A percentile compares a stretch with the other conserved stretches of the same genome.
These are phyloP conservation scores for Malus hybrid DNA, from an alignment of 331 rosid genomes.

Conservation along the genomic window DNA sequence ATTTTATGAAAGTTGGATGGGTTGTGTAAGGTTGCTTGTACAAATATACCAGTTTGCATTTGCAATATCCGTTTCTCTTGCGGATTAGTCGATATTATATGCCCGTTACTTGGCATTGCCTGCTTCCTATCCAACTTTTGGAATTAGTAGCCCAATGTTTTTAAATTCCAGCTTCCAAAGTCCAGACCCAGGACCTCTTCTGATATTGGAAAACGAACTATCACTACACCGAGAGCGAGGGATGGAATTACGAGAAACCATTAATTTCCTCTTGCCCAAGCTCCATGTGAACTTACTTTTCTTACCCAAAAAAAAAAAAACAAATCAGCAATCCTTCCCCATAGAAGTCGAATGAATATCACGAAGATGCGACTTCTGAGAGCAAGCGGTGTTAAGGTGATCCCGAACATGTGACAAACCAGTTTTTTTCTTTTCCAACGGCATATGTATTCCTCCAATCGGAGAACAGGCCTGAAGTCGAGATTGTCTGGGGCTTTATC, in stretches of 20 bases:
- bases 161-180: too few species aligned
- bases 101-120: too few species aligned
- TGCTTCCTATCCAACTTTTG: too few species aligned
- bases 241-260: too few species aligned
- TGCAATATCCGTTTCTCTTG: background rate
- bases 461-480: conserved; percentile 81
- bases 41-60: background rate
- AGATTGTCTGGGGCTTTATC: conserved; percentile 87
- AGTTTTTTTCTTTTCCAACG: conserved; percentile 68
- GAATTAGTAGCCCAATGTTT: too few species aligned
- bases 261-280: too few species aligned
- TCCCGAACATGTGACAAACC: conserved; percentile 83
- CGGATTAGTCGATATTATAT: background rate
- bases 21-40: background rate
- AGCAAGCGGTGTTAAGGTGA: conserved; percentile 71
- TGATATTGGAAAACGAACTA: too few species aligned
- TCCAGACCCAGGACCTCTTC: too few species aligned
- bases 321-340: conserved; percentile 13
- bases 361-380: conserved; percentile 68
- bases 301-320: too few species aligned
- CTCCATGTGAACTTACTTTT: too few species aligned
- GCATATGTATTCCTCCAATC: conserved; percentile 82
- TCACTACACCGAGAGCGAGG: too few species aligned
- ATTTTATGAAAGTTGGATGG: background rate
- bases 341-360: conserved; percentile 67